phyloP scores from a whole-genome alignment of 106 monocot species.

The Acorus calamus region DNA sequence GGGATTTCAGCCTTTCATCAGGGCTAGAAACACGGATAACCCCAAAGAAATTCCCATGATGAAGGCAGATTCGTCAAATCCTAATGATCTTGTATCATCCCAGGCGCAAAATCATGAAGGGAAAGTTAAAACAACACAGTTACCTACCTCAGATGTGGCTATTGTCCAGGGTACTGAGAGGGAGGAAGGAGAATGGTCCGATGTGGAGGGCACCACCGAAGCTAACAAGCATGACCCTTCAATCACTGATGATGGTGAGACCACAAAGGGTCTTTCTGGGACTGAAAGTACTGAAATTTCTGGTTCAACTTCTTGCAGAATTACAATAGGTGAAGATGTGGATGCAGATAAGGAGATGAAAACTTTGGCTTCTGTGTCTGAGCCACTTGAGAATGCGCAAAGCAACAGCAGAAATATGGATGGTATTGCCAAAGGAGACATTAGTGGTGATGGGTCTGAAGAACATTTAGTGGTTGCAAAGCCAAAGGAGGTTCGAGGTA shows the following conservation, averaged over 20 bases:
- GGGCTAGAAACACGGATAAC: conserved; percentile 33
- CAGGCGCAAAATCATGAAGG: conserved; percentile 5
- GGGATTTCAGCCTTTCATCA: conserved; percentile 80
- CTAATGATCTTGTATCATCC: conserved; percentile 11
- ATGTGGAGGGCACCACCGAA: conserved; percentile 49
- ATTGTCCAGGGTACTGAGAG: conserved; percentile 40
- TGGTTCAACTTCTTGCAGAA: too few relatives aligned
- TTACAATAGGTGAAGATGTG: too few relatives aligned
- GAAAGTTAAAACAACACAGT: conserved; percentile 6
- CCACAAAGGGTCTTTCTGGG: conserved; percentile 14
- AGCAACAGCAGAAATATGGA: conserved; percentile 31
- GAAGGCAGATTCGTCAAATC: conserved; percentile 15
- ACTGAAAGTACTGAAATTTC: background rate
- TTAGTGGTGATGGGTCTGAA: conserved; percentile 24
- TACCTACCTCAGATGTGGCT: background rate
- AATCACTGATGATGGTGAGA: conserved; percentile 12
- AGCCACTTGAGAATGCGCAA: too few relatives aligned
- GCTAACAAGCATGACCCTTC: conserved; percentile 9
- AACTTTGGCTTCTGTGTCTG: too few relatives aligned
- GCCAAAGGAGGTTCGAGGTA: conserved; percentile 59
- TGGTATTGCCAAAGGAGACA: conserved; percentile 29
- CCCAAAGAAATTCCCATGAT: conserved; percentile 12
- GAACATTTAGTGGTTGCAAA: conserved; percentile 24
- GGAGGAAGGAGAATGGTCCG: conserved; percentile 96
- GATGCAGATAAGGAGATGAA: too few relatives aligned